Evolutionary conservation across 148 eudicot species (phyloP), one percentile per base, ranked within the genome.

Genomic region (Beta vulgaris): DNA sequence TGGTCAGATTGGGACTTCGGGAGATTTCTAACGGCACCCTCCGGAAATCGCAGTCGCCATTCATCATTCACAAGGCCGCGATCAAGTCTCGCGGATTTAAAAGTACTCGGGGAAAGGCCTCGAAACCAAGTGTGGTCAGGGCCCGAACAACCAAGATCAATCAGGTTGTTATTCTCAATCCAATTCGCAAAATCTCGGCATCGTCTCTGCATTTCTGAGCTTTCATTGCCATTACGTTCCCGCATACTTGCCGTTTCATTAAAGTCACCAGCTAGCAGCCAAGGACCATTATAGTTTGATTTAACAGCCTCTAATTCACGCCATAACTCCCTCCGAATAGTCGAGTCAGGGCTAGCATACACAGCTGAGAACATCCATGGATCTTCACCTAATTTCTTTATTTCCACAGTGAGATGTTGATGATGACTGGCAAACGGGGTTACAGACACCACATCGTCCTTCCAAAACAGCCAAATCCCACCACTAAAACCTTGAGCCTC

Each of bases 271-370:
- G 13, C 60, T 0, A 36, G n/a, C 0, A 64, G 6, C 60, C 75
- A 70, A 0, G 70, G 80, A 0, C 13, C 2, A 7, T 11, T 0
- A n/a, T 36, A 0, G 14, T 2, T 0, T 0, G 0, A 0, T 0
- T 40, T 54, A 12, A 72, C 29, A 0, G 13, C 4, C 0, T 39
- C 40, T 0, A 78, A 5, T 1, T 19, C 37, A 0, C 2, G 0
- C 81, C 58, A 78, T 1, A 78, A 7, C 0, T 53, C 54, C 0
- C 35, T 15, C 0, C 40, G 13, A 0, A 32, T 0, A 0, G 6
- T 3, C 0, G 40, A 2, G 1, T 71, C 57, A 11, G 65, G 81
- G 19, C 34, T 63, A 0, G 66, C 76, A 39, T 78, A 78, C 0
- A 72, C 7, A 0, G 72, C 66, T 0, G 72, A 31, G 11, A 72